A percentile compares a stretch with the other conserved stretches of the same genome.
Conservation (phyloP, 495 filamentous ascomycete species). For the Chaetomidium leptoderma region DNA sequence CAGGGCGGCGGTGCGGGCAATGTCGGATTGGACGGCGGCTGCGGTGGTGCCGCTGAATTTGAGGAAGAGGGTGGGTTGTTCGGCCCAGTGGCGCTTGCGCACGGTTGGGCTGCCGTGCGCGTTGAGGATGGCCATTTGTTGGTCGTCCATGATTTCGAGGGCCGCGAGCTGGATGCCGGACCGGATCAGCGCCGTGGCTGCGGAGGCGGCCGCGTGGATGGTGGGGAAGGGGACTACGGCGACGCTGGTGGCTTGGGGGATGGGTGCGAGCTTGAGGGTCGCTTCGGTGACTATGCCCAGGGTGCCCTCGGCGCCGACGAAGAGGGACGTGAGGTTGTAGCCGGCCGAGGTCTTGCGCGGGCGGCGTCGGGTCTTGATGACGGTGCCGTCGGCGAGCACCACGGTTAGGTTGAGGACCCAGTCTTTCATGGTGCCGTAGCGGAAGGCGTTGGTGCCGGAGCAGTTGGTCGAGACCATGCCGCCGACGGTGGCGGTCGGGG, state of each 20-base stretch:
- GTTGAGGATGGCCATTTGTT: conserved; percentile 70
- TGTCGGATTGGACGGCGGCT: conserved; percentile 38
- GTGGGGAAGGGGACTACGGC: conserved; percentile 61
- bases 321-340: conserved; percentile 77
- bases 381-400: conserved; percentile 68
- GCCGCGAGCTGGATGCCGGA: conserved; percentile 64
- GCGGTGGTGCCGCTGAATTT: conserved; percentile 44
- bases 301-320: conserved; percentile 91
- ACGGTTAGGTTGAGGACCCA: conserved; percentile 77
- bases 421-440: conserved; percentile 81
- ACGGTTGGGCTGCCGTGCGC: conserved; percentile 54
- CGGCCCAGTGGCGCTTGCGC: conserved; percentile 50
- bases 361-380: conserved; percentile 68
- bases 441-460: conserved; percentile 70
- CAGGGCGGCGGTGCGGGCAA: conserved; percentile 21
- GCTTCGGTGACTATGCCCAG: conserved; percentile 85
- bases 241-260: conserved; percentile 60
- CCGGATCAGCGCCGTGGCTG: conserved; percentile 59
- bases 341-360: conserved; percentile 72
- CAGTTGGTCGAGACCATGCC: conserved; percentile 77
- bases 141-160: conserved; percentile 69
- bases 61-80: conserved; percentile 67
- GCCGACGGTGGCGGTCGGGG: conserved; percentile 57
- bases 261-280: conserved; percentile 63
- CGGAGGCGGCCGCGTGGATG: conserved; percentile 58